phyloP scores from a whole-genome alignment of 225 moss, liverwort and hornwort species.

The Sphagnum tenellum region DNA sequence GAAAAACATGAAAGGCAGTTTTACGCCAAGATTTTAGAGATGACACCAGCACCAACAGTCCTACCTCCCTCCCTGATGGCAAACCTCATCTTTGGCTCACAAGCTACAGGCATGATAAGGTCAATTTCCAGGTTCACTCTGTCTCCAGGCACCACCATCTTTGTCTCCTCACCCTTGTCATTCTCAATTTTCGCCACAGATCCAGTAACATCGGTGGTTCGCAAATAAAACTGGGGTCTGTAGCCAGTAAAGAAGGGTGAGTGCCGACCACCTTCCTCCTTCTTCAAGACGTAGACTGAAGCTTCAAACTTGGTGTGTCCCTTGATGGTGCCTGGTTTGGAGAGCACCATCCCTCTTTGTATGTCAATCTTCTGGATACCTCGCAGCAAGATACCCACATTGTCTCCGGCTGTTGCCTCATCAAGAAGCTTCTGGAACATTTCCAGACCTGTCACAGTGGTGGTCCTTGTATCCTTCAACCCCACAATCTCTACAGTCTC shows the following conservation, averaged over 20 bases:
- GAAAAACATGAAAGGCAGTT: too few relatives aligned
- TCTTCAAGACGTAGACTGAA: conserved; percentile 63
- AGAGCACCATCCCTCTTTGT: conserved; percentile 64
- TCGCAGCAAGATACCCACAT: conserved; percentile 63
- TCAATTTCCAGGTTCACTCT: conserved; percentile 56
- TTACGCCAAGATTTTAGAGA: conserved; percentile 51
- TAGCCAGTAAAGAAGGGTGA: conserved; percentile 73
- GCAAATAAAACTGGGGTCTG: conserved; percentile 80
- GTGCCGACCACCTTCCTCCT: conserved; percentile 81
- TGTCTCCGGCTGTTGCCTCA: conserved; percentile 69
- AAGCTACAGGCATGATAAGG: conserved; percentile 60
- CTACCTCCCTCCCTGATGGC: conserved; percentile 79
- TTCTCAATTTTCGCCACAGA: conserved; percentile 24
- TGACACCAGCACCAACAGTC: conserved; percentile 74
- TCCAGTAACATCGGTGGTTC: conserved; percentile 79
- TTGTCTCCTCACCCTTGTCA: conserved; percentile 39
- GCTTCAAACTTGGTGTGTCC: conserved; percentile 68
- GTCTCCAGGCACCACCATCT: conserved; percentile 85
- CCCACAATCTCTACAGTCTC: conserved; percentile 65
- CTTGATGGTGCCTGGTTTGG: conserved; percentile 65
- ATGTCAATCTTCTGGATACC: conserved; percentile 67
- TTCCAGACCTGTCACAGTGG: conserved; percentile 73
- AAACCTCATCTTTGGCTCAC: conserved; percentile 65
- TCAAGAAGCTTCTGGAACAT: conserved; percentile 81
- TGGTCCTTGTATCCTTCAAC: conserved; percentile 32